These are phyloP conservation scores for Picochlorum costavermella DNA, from an alignment of 139 green algal genomes.

Conservation along the genomic window DNA sequence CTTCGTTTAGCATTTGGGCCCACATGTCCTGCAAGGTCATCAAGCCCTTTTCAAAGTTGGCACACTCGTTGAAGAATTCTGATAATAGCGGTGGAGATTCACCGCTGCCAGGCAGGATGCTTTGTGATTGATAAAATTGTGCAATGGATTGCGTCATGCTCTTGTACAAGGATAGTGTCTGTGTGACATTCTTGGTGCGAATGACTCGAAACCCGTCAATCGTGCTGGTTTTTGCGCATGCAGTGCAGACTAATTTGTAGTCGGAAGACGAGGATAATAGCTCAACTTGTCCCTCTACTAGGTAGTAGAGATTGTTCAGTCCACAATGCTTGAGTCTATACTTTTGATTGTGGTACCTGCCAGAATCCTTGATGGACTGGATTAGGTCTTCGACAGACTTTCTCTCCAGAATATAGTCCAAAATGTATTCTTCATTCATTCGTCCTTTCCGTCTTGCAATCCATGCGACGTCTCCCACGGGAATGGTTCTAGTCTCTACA, in stretches of 20 bases:
- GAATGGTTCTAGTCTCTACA: constrained; percentile 31
- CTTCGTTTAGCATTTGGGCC: constrained; percentile 32
- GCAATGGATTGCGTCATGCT: constrained; percentile 21
- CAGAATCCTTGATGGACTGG: constrained; percentile 34
- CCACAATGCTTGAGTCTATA: constrained; percentile 47
- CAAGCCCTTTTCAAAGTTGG: constrained; percentile 4
- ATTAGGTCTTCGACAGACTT: constrained; percentile 61
- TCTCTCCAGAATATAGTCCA: constrained; percentile 70
- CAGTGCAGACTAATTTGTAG: constrained; percentile 45
- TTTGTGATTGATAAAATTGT: constrained; percentile 5
- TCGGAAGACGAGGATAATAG: constrained; percentile 7
- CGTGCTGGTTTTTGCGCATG: constrained; percentile 26
- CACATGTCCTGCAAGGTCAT: constrained; percentile 44
- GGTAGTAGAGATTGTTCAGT: constrained; percentile 51
- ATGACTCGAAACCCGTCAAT: constrained; percentile 43
- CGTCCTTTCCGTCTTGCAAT: constrained; percentile 29
- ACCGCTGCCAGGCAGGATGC: not conserved
- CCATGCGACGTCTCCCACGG: constrained; percentile 49
- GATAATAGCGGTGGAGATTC: not conserved
- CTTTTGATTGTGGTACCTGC: constrained; percentile 42
- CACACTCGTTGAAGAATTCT: not conserved
- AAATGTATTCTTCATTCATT: constrained; percentile 37
- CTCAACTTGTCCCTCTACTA: constrained; percentile 63
- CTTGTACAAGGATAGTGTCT: constrained; percentile 33
- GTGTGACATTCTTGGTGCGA: constrained; percentile 20